Conservation (phyloP, 345 rosid genomes). For the Sonneratia caseolaris region DNA sequence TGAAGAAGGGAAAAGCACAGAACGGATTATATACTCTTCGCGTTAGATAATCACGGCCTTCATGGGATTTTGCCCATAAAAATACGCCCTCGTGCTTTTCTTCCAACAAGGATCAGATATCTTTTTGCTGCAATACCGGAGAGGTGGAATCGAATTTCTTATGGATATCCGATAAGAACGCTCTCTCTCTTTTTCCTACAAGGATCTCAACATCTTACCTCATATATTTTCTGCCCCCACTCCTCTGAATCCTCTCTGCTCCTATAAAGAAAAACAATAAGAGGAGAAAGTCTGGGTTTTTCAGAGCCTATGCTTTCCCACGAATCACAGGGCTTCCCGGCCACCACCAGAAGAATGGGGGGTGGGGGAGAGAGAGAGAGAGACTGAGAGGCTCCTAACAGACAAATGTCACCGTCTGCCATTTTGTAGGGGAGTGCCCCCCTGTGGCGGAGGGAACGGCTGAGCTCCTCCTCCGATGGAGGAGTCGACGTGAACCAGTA, state of each 20-base stretch:
- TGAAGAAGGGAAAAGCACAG: background rate
- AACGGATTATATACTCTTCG: background rate
- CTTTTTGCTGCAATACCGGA: background rate
- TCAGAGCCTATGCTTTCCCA: background rate
- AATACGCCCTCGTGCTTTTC: background rate
- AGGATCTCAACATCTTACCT: no score
- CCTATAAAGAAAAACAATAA: background rate
- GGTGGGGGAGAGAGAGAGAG: background rate
- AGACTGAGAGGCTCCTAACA: background rate
- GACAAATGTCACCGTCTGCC: slow-evolving; percentile 7
- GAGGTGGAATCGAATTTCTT: background rate
- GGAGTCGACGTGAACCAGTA: slow-evolving; percentile 1
- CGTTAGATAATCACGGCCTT: background rate
- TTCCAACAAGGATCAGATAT: background rate
- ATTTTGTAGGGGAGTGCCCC: background rate
- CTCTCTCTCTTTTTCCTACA: no score
- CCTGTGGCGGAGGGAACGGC: background rate
- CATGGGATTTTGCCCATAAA: background rate
- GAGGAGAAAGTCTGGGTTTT: background rate
- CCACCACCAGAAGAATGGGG: background rate
- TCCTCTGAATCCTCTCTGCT: background rate
- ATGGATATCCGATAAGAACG: background rate
- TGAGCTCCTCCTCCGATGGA: background rate
- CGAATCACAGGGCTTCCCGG: background rate
- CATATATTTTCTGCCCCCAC: background rate